Evolutionary conservation across 148 eudicot genomes (phyloP).

Genomic region (Linanthus parryae): DNA sequence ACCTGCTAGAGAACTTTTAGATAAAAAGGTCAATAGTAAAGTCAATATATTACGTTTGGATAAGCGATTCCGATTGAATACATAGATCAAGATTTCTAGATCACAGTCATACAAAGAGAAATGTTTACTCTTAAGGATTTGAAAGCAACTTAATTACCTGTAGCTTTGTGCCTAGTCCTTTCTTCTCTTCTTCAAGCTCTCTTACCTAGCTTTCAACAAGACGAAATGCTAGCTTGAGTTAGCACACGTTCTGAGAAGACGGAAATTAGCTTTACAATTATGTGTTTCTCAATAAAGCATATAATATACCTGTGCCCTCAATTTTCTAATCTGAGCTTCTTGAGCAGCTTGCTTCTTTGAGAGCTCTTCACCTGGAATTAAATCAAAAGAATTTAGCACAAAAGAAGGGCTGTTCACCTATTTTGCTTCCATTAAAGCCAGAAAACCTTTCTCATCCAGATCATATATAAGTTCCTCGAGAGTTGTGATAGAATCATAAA

Average conservation of each 20-base stretch:
- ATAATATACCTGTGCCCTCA: conserved; percentile 80
- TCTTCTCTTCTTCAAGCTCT: conserved; percentile 99
- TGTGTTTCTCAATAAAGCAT: conserved; percentile 7
- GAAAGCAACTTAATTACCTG: too few relatives aligned
- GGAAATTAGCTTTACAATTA: conserved; percentile 3
- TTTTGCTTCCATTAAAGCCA: neutral
- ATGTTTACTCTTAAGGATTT: too few relatives aligned
- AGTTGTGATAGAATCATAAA: too few relatives aligned
- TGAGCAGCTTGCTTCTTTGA: conserved; percentile 99
- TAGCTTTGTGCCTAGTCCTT: conserved; percentile 72
- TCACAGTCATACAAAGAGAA: too few relatives aligned
- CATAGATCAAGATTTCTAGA: too few relatives aligned
- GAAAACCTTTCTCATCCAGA: neutral
- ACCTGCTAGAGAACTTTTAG: too few relatives aligned
- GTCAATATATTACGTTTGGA: too few relatives aligned
- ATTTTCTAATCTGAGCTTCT: conserved; percentile 85
- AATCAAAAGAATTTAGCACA: conserved; percentile 2
- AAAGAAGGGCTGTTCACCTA: conserved; percentile 3
- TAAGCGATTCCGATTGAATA: too few relatives aligned
- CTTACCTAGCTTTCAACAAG: conserved; percentile 74
- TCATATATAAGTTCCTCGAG: too few relatives aligned
- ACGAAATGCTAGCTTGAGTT: conserved; percentile 5
- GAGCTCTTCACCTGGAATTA: conserved; percentile 77
- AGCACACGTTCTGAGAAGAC: too few relatives aligned
- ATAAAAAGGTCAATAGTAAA: too few relatives aligned